A percentile compares a stretch with the other conserved stretches of the same genome.
phyloP scores from a whole-genome alignment of 345 rosid genomes.

The Aurinia saxatilis region DNA sequence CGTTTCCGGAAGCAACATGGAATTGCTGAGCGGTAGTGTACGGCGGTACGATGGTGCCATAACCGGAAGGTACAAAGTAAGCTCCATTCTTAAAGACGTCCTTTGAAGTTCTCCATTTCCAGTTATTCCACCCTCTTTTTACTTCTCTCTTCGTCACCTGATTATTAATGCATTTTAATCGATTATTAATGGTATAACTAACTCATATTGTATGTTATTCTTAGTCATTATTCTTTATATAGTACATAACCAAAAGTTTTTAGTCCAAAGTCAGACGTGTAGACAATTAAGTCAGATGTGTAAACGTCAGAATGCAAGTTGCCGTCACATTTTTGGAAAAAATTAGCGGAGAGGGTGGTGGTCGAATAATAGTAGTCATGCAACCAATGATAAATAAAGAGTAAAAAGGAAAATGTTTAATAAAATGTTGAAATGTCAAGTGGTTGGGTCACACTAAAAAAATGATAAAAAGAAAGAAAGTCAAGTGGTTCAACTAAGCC shows the following conservation, averaged over 20 bases:
- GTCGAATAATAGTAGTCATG: not conserved
- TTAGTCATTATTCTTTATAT: no score
- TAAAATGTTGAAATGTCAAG: not conserved
- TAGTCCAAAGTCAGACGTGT: no score
- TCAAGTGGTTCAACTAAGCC: not conserved
- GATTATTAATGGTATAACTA: not conserved
- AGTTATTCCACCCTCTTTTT: conserved; percentile 41
- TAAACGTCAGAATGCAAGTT: not conserved
- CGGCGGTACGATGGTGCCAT: conserved; percentile 50
- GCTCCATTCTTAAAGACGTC: conserved; percentile 80
- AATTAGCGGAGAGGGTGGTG: not conserved
- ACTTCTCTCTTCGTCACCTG: conserved; percentile 88
- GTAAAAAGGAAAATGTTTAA: no score
- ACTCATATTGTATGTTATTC: no score
- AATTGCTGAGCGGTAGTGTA: conserved; percentile 50
- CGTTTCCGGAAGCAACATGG: conserved; percentile 45
- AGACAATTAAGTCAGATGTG: not conserved
- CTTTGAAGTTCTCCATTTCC: conserved; percentile 84
- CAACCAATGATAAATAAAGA: not conserved
- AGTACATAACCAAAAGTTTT: no score
- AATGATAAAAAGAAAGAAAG: no score
- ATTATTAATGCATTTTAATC: not conserved
- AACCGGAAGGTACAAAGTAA: conserved; percentile 80
- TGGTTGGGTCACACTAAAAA: not conserved
- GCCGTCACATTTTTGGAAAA: not conserved